phyloP scores from a whole-genome alignment of 306 rosid genomes.

The Quercus ilex region DNA sequence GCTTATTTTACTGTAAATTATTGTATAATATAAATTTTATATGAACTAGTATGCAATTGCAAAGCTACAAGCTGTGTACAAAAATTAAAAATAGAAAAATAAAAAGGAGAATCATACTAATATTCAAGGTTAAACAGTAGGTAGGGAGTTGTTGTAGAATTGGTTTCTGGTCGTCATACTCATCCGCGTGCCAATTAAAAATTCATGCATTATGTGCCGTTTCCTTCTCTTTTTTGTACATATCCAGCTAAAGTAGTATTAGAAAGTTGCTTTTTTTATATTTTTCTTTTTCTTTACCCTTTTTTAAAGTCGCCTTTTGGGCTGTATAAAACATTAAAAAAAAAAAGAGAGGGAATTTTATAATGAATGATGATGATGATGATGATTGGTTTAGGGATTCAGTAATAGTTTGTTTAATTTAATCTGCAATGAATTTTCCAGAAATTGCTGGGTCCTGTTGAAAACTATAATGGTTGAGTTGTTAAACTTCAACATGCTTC shows the following conservation, averaged over 20 bases:
- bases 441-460: background rate
- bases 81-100: background rate
- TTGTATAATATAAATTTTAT: background rate
- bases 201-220: background rate
- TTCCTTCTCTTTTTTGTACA: background rate
- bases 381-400: background rate
- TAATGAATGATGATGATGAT: background rate
- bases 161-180: constrained; percentile 25
- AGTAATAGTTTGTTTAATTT: background rate
- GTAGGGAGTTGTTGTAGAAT: constrained; percentile 47
- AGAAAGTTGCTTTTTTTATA: background rate
- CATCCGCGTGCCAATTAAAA: constrained; percentile 24
- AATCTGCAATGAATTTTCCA: background rate
- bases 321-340: background rate
- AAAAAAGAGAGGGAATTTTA: too few species aligned
- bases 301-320: background rate
- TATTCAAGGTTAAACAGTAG: background rate
- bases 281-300: background rate
- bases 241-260: background rate
- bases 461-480: background rate
- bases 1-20: too few species aligned
- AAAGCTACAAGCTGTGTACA: background rate
- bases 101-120: background rate
- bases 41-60: constrained; percentile 33
- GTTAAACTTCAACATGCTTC: background rate